Evolutionary conservation across 2,329 filamentous ascomycete species (phyloP), one percentile per base, ranked within the genome.

Genomic region (Hypoxylon sp.): DNA sequence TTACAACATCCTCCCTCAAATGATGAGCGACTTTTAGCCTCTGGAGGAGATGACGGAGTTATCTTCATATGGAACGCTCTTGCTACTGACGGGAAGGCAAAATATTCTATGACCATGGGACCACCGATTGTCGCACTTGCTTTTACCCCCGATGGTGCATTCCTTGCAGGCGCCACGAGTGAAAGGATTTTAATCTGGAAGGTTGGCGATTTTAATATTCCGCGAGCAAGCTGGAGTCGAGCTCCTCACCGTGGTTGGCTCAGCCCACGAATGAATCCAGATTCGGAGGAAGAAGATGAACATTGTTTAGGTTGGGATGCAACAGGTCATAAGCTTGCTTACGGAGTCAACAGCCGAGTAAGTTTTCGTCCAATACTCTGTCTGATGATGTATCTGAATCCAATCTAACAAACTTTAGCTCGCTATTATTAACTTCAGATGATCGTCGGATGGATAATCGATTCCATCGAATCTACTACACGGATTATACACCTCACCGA

Each of bases 141-240:
- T 0, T 90, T 91, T 67, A 90, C 88, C 0, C 88, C 89, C 0
- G 88, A 90, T 66, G 89, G 89, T 1, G 84, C 84, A 19, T 90
- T 89, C 70, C 85, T 91, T 56, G 89, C 89, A 0, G 88, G 87
- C 3, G 88, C 87, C 4, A 90, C 88, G 0, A 83, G 83, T 19
- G 84, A 85, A 35, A 84, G 83, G 63, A 86, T 91, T 13, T 78
- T 90, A 42, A 89, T 91, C 50, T 91, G 89, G 88, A 90, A 90
- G 74, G 85, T 90, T 11, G 87, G 86, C 66, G 88, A 88, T 57
- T 82, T 85, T 50, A 80, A 82, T 26, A 82, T 89, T 50, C 89
- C 89, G 3, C 83, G 87, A 50, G 89, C 89, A 14, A 87, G 83
- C 73, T 91, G 89, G 88, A 86, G 82, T 65, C 80, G 86, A 67